Conservation (phyloP, 306 rosid species). For the Urtica urens region DNA sequence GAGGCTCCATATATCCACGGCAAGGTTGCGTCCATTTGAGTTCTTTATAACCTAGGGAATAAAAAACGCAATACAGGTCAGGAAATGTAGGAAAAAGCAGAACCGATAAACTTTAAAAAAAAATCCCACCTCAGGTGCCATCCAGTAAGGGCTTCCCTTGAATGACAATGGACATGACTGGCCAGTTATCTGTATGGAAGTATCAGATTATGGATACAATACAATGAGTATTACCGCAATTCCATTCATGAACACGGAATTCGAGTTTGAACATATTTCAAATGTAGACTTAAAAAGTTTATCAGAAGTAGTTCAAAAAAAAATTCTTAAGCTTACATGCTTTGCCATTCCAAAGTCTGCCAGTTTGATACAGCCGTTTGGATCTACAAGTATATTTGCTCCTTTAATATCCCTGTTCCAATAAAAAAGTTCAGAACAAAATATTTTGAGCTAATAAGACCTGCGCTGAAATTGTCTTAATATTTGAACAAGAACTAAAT, state of each 20-base stretch:
- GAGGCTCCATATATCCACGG: conserved; percentile 99
- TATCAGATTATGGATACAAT: conserved; percentile 8
- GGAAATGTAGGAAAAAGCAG: conserved; percentile 13
- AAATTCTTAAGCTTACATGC: conserved; percentile 58
- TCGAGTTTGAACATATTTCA: not conserved
- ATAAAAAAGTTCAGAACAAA: conserved; percentile 15
- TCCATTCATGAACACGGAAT: not conserved
- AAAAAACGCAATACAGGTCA: conserved; percentile 15
- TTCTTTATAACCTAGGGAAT: conserved; percentile 70
- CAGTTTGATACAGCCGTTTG: conserved; percentile 82
- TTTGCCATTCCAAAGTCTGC: conserved; percentile 99
- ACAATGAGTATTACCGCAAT: not conserved
- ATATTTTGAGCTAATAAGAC: conserved; percentile 1
- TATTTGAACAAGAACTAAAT: conserved; percentile 1
- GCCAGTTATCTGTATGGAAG: conserved; percentile 66
- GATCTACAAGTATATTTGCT: conserved; percentile 97
- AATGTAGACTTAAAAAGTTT: not conserved
- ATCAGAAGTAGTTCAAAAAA: not conserved
- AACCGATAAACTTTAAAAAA: conserved; percentile 7
- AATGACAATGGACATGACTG: conserved; percentile 84
- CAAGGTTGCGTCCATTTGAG: conserved; percentile 71
- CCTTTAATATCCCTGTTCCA: conserved; percentile 87
- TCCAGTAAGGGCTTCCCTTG: conserved; percentile 99
- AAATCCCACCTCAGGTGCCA: conserved; percentile 93
- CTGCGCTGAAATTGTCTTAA: no score